Percentiles rank a stretch among this genome's conserved stretches.
phyloP scores from a whole-genome alignment of 2,329 filamentous ascomycete species.

The Colletotrichum musae region DNA sequence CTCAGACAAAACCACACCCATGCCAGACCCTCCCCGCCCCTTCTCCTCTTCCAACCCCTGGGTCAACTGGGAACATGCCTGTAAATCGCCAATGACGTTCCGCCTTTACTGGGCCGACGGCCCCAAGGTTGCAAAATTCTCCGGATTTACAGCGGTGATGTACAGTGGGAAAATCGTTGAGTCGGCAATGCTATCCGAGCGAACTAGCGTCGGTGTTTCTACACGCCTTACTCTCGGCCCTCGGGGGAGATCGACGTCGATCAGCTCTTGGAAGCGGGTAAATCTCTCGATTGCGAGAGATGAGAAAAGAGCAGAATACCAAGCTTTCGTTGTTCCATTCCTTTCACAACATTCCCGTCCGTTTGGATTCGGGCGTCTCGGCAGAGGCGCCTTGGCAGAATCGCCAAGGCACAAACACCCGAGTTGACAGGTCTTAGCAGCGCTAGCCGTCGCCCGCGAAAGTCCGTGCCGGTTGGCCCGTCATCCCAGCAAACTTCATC shows the following conservation, averaged over 20 bases:
- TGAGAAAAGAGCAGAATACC: not conserved
- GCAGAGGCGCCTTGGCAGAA: conserved; percentile 5
- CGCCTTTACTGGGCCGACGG: conserved; percentile 3
- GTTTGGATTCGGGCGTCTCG: not conserved
- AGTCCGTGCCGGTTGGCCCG: conserved; percentile 2
- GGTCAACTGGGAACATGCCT: not conserved
- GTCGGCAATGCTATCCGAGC: conserved; percentile 1
- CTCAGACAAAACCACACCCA: not conserved
- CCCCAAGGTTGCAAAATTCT: conserved; percentile 6
- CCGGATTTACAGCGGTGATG: conserved; percentile 5
- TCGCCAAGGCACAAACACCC: conserved; percentile 4
- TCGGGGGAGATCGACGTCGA: conserved; percentile 15
- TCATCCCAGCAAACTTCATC: not conserved
- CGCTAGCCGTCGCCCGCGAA: not conserved
- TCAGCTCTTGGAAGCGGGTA: not conserved
- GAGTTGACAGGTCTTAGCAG: conserved; percentile 18
- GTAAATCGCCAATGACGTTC: not conserved
- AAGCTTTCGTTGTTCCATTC: conserved; percentile 8
- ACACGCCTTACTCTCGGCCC: not conserved
- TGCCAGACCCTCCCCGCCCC: no score
- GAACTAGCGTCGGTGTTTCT: not conserved
- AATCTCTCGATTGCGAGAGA: not conserved
- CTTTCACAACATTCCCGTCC: not conserved
- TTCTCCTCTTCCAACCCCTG: not conserved
- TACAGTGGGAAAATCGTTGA: conserved; percentile 4